A percentile compares a stretch with the other conserved stretches of the same genome.
Evolutionary conservation across 495 filamentous ascomycete species (phyloP).

Genomic region (Penicillium fimorum): DNA sequence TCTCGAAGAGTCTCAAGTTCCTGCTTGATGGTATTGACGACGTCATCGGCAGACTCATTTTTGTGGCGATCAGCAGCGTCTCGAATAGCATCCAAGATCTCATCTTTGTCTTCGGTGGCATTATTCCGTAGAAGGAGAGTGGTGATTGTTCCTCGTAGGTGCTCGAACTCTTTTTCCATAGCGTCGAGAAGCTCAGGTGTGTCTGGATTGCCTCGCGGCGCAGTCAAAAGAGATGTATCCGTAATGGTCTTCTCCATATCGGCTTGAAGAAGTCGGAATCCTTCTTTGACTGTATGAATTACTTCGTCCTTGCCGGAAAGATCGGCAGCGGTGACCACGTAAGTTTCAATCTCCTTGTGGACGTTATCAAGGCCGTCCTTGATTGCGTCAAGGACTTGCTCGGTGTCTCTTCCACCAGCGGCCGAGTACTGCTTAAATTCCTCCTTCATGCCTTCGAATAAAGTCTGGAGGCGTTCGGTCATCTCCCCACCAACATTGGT

Average conservation of each 20-base stretch:
- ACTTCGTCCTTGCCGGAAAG: slow-evolving; percentile 73
- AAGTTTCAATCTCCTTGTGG: slow-evolving; percentile 75
- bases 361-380: slow-evolving; percentile 82
- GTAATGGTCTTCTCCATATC: slow-evolving; percentile 67
- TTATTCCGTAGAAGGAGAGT: slow-evolving; percentile 62
- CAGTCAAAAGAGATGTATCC: slow-evolving; percentile 36
- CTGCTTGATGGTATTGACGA: slow-evolving; percentile 56
- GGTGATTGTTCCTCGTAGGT: slow-evolving; percentile 69
- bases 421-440: slow-evolving; percentile 74
- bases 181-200: slow-evolving; percentile 61
- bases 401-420: slow-evolving; percentile 71
- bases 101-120: slow-evolving; percentile 54
- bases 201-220: slow-evolving; percentile 40
- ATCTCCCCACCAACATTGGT: slow-evolving; percentile 61
- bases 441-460: slow-evolving; percentile 70
- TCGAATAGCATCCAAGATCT: slow-evolving; percentile 60
- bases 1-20: slow-evolving; percentile 76
- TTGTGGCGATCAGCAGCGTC: slow-evolving; percentile 43
- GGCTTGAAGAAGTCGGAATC: slow-evolving; percentile 68
- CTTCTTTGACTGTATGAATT: slow-evolving; percentile 67
- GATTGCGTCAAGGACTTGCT: slow-evolving; percentile 78
- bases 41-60: slow-evolving; percentile 16
- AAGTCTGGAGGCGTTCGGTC: slow-evolving; percentile 68
- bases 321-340: slow-evolving; percentile 67
- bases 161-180: slow-evolving; percentile 68